phyloP scores from a whole-genome alignment of 495 filamentous ascomycete genomes.

The Talaromyces adpressus region DNA sequence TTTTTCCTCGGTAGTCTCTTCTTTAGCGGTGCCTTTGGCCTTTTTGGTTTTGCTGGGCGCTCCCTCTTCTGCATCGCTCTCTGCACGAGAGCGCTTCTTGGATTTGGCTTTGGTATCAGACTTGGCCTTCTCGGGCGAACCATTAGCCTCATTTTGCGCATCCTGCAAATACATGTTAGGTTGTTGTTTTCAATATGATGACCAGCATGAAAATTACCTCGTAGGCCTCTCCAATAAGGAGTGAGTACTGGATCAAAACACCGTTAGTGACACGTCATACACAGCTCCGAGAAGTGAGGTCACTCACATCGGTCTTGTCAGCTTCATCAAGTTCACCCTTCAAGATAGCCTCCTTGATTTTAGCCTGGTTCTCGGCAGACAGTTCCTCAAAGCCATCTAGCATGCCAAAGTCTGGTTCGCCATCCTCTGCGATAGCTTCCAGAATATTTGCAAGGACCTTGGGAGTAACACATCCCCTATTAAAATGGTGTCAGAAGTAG shows the following conservation, averaged over 20 bases:
- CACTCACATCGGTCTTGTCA: conserved; percentile 24
- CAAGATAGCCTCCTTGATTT: conserved; percentile 53
- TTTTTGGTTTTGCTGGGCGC: conserved; percentile 13
- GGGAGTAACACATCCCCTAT: conserved; percentile 78
- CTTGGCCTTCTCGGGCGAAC: conserved; percentile 12
- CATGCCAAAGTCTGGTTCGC: conserved; percentile 27
- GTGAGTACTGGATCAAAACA: conserved; percentile 7
- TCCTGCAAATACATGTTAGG: conserved; percentile 6
- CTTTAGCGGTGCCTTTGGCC: conserved; percentile 7
- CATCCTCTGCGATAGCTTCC: conserved; percentile 25
- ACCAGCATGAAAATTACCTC: conserved; percentile 7
- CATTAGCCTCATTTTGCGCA: conserved; percentile 15
- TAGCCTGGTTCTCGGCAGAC: conserved; percentile 51
- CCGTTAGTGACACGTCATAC: conserved; percentile 21
- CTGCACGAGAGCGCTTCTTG: conserved; percentile 39
- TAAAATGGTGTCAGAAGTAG: neutral
- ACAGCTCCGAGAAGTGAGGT: conserved; percentile 11
- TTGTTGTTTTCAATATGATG: conserved; percentile 20
- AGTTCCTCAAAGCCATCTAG: conserved; percentile 73
- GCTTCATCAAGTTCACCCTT: conserved; percentile 69
- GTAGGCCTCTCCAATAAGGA: conserved; percentile 13
- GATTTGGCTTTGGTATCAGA: conserved; percentile 15
- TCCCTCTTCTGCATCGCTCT: conserved; percentile 15
- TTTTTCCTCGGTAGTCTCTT: conserved; percentile 15
- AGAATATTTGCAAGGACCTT: conserved; percentile 49